Conservation (phyloP, 805 yeast genomes). For the Sungouiozyma intestinalis region DNA sequence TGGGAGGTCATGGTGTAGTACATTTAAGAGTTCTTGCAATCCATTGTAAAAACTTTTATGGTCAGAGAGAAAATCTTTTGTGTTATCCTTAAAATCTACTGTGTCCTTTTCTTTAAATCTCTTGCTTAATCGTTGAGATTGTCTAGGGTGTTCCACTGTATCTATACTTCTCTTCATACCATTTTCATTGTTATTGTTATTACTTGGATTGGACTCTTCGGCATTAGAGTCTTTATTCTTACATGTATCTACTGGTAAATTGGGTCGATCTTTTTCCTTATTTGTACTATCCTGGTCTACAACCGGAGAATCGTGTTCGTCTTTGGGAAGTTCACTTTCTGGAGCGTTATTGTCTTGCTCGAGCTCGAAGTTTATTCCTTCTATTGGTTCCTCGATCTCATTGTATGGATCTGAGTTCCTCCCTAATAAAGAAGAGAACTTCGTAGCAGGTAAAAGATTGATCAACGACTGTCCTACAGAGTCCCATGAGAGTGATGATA, state of each 20-base stretch:
- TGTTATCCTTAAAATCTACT: not conserved
- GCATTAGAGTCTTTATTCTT: constrained; percentile 11
- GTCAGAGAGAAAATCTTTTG: not conserved
- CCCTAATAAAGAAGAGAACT: constrained; percentile 20
- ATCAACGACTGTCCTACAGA: constrained; percentile 18
- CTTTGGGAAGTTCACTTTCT: constrained; percentile 3
- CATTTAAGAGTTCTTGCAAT: not conserved
- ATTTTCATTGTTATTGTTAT: constrained; percentile 8
- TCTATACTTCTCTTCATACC: constrained; percentile 12
- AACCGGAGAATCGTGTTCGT: constrained; percentile 4
- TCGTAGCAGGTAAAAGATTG: constrained; percentile 32
- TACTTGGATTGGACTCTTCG: constrained; percentile 6
- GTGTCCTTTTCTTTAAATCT: constrained; percentile 26
- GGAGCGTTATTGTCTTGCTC: constrained; percentile 1
- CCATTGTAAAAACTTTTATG: not conserved
- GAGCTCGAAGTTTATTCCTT: constrained; percentile 31
- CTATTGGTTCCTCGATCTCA: constrained; percentile 40
- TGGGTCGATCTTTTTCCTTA: too few species aligned
- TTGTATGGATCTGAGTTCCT: constrained; percentile 43
- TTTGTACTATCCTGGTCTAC: constrained; percentile 7
- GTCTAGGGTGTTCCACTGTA: constrained; percentile 9
- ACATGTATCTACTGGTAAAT: constrained; percentile 5
- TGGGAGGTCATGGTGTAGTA: constrained; percentile 6
- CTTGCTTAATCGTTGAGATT: constrained; percentile 32
- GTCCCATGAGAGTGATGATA: constrained; percentile 24